Evolutionary conservation across 208 protist genomes (phyloP).

Genomic region (Crithidia bombi): DNA sequence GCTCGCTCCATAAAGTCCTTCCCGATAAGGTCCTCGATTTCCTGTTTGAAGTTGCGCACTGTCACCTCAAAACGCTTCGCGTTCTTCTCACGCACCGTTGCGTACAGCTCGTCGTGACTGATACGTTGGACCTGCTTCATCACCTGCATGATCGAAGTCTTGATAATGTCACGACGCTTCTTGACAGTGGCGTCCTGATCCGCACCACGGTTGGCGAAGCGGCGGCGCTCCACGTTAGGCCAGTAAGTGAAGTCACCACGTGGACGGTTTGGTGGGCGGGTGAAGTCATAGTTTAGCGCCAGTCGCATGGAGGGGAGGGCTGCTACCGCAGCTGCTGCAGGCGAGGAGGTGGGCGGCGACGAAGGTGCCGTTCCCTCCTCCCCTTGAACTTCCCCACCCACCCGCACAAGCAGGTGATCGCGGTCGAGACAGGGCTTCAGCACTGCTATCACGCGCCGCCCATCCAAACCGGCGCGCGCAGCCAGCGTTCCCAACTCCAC

Average conservation of each 20-base stretch:
- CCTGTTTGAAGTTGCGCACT: conserved; percentile 49
- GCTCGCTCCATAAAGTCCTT: conserved; percentile 53
- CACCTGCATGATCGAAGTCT: conserved; percentile 44
- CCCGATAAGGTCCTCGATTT: conserved; percentile 59
- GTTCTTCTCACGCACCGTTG: conserved; percentile 36
- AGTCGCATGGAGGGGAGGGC: conserved; percentile 22
- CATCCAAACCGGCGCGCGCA: conserved; percentile 25
- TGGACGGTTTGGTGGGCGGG: conserved; percentile 17
- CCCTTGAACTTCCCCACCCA: not conserved
- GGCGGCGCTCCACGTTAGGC: conserved; percentile 23
- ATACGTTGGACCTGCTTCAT: conserved; percentile 49
- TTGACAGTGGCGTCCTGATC: conserved; percentile 14
- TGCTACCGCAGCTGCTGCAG: not conserved
- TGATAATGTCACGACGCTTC: conserved; percentile 31
- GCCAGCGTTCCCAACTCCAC: conserved; percentile 35
- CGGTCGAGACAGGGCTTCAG: conserved; percentile 30
- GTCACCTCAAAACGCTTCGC: conserved; percentile 36
- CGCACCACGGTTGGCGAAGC: conserved; percentile 4
- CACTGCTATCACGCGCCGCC: conserved; percentile 1
- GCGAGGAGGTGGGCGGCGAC: not conserved
- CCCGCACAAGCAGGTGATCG: conserved; percentile 26
- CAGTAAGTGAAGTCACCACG: conserved; percentile 41
- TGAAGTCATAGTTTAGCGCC: conserved; percentile 41
- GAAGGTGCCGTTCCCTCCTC: not conserved
- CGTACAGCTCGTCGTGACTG: conserved; percentile 47